Conservation (phyloP, 352 stramenopile species). For the Globisporangium carolinianum region DNA sequence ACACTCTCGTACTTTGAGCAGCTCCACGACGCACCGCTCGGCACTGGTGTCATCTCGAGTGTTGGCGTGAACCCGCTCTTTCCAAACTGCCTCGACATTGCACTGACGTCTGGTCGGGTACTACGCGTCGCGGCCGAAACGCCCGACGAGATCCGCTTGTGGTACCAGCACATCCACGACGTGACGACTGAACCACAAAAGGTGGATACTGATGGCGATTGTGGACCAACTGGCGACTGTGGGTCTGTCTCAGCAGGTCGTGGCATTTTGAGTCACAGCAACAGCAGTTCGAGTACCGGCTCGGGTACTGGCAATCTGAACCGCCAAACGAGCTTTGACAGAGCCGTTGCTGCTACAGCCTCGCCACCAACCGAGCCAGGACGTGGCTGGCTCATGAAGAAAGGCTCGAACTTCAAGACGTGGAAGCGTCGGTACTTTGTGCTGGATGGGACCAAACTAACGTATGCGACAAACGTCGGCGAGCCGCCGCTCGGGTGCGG, state of each 20-base stretch:
- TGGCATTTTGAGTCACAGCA: background rate
- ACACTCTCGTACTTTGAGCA: constrained; percentile 59
- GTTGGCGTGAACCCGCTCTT: constrained; percentile 37
- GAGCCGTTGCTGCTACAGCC: background rate
- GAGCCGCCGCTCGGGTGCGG: constrained; percentile 36
- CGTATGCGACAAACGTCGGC: constrained; percentile 37
- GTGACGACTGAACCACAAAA: background rate
- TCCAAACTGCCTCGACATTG: constrained; percentile 65
- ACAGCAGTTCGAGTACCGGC: background rate
- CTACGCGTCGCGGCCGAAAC: constrained; percentile 64
- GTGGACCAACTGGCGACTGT: too few relatives aligned
- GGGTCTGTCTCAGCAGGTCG: too few relatives aligned
- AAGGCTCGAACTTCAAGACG: constrained; percentile 55
- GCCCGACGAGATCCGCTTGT: constrained; percentile 48
- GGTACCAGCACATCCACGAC: constrained; percentile 40
- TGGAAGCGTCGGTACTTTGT: constrained; percentile 65
- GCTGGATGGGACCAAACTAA: constrained; percentile 48
- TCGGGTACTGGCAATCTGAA: background rate
- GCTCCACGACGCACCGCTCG: constrained; percentile 42
- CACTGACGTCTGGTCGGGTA: constrained; percentile 43
- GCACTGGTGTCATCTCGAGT: constrained; percentile 43
- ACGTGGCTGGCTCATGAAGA: constrained; percentile 49
- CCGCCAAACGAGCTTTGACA: constrained; percentile 4
- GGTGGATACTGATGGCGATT: background rate
- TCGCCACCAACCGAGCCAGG: constrained; percentile 15